These are phyloP conservation scores for Penicillium sp. DNA, from an alignment of 2,329 filamentous ascomycete species.

Conservation along the genomic window DNA sequence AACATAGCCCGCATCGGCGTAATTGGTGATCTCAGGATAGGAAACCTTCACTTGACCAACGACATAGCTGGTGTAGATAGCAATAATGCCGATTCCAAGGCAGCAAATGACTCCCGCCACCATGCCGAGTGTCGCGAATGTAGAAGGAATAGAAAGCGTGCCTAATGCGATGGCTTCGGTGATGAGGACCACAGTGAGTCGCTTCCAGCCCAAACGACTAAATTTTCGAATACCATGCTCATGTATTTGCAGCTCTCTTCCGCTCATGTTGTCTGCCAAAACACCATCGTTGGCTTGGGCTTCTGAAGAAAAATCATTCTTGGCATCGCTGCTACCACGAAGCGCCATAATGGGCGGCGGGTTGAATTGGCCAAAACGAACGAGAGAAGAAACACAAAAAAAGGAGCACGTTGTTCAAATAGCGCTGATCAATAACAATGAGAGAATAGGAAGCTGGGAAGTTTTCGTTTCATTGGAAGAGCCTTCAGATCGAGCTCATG, in stretches of 20 bases:
- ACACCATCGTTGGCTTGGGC: neutral
- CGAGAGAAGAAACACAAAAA: neutral
- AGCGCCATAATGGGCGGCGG: neutral
- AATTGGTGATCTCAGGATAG: neutral
- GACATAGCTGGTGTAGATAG: slow-evolving; percentile 1
- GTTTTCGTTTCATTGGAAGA: neutral
- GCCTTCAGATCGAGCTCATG: neutral
- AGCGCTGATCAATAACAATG: neutral
- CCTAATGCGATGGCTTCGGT: neutral
- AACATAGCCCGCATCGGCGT: neutral
- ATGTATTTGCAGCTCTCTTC: neutral
- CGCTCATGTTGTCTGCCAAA: neutral
- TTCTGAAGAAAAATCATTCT: neutral
- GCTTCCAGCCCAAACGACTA: neutral
- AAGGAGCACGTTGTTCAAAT: neutral
- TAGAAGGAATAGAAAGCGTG: neutral
- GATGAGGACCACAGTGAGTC: neutral
- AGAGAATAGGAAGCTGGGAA: neutral
- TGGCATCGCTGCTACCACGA: neutral
- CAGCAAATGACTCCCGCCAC: neutral
- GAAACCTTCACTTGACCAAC: neutral
- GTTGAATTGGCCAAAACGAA: neutral
- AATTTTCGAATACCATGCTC: neutral
- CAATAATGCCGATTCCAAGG: neutral
- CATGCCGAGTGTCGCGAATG: neutral